Evolutionary conservation across 768 basidiomycete genomes (phyloP).

Genomic region (Boletus rubescentipes): DNA sequence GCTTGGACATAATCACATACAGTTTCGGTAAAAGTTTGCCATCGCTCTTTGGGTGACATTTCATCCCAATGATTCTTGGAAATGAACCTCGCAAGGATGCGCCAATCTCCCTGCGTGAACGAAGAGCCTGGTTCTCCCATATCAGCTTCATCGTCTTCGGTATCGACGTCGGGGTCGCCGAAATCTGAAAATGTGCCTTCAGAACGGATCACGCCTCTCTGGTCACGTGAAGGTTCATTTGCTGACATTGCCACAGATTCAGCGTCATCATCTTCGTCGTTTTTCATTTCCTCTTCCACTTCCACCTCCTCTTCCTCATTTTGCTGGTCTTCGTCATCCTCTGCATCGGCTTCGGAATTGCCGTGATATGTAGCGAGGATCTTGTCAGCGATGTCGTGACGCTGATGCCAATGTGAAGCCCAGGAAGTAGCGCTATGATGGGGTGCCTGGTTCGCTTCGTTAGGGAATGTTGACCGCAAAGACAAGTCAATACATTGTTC

Average conservation of each 20-base stretch:
- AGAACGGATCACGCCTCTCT: constrained; percentile 23
- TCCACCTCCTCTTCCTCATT: constrained; percentile 34
- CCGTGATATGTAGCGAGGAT: constrained; percentile 43
- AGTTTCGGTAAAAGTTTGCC: constrained; percentile 51
- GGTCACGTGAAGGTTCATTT: constrained; percentile 11
- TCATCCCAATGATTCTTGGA: constrained; percentile 48
- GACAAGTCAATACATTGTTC: constrained; percentile 2
- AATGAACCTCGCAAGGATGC: constrained; percentile 59
- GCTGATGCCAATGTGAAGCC: constrained; percentile 64
- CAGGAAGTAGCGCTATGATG: constrained; percentile 65
- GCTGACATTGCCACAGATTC: constrained; percentile 25
- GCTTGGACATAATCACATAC: constrained; percentile 34
- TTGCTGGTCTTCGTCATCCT: constrained; percentile 36
- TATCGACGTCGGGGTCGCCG: constrained; percentile 20
- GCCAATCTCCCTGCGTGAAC: constrained; percentile 62
- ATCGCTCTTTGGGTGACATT: constrained; percentile 45
- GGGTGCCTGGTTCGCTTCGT: constrained; percentile 47
- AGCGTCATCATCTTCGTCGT: constrained; percentile 20
- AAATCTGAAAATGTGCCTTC: constrained; percentile 19
- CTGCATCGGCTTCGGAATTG: constrained; percentile 33
- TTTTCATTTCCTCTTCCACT: constrained; percentile 25
- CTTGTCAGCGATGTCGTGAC: constrained; percentile 67
- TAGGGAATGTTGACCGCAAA: neutral
- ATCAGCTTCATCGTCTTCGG: constrained; percentile 32
- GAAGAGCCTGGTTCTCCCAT: constrained; percentile 54